Percentiles rank a stretch among this genome's conserved stretches.
Conservation (phyloP, 768 basidiomycete species). For the Tricholoma bakamatsutake region DNA sequence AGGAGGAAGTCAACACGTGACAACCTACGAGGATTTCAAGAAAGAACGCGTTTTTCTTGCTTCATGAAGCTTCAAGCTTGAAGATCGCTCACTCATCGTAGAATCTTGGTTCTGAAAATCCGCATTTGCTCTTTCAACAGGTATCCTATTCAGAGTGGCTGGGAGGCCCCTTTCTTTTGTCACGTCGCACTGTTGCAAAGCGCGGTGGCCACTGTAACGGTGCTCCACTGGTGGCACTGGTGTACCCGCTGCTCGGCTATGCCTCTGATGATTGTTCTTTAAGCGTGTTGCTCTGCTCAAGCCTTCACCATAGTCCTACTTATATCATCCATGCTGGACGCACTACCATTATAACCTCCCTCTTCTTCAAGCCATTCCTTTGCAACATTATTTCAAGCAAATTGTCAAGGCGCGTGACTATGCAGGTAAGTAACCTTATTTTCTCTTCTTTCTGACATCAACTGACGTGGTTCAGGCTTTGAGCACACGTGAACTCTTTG, state of each 20-base stretch:
- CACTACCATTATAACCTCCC: neutral
- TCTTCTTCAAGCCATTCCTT: neutral
- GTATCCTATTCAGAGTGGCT: too few relatives aligned
- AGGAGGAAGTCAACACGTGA: too few relatives aligned
- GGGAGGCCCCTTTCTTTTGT: neutral
- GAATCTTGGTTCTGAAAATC: too few relatives aligned
- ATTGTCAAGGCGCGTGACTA: neutral
- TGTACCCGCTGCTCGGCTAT: neutral
- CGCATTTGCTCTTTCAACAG: too few relatives aligned
- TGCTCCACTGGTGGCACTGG: neutral
- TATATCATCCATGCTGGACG: neutral
- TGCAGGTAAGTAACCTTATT: neutral
- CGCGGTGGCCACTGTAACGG: neutral
- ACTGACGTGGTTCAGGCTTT: neutral
- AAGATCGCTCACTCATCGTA: too few relatives aligned
- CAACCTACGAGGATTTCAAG: too few relatives aligned
- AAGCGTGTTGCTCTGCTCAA: neutral
- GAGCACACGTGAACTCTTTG: neutral
- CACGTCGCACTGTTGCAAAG: neutral
- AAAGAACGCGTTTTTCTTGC: too few relatives aligned
- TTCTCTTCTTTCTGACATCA: neutral
- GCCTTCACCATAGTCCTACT: neutral
- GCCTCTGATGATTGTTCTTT: neutral
- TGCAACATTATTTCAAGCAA: neutral
- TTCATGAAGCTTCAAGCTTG: too few relatives aligned